Evolutionary conservation across 2,329 filamentous ascomycete genomes (phyloP).

Genomic region (Plenodomus tracheiphilus): DNA sequence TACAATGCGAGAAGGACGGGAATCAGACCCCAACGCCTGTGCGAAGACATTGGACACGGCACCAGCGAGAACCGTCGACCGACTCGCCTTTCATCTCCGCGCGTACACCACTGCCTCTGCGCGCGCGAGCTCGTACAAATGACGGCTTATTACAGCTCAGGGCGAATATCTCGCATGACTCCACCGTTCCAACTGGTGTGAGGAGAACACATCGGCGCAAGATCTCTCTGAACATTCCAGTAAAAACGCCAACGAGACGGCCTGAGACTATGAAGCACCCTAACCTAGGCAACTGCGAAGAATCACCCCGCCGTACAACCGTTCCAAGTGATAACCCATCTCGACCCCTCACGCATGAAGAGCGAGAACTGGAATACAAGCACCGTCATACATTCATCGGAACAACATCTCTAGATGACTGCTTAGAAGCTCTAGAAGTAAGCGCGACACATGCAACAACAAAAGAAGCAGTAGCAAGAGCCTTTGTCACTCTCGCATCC

Average conservation of each 20-base stretch:
- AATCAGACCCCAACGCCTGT: not conserved
- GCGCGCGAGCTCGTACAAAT: slow-evolving; percentile 6
- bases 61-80: slow-evolving; percentile 1
- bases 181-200: not conserved
- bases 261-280: not conserved
- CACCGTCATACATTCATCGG: slow-evolving; percentile 39
- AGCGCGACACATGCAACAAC: slow-evolving; percentile 10
- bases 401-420: slow-evolving; percentile 30
- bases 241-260: slow-evolving; percentile 1
- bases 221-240: slow-evolving; percentile 16
- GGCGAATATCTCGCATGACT: slow-evolving; percentile 4
- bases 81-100: not conserved
- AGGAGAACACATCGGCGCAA: slow-evolving; percentile 9
- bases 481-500: slow-evolving; percentile 23
- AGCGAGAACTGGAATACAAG: slow-evolving; percentile 32
- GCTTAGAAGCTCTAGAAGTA: slow-evolving; percentile 26
- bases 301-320: not conserved
- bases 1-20: not conserved
- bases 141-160: slow-evolving; percentile 14
- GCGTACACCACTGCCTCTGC: slow-evolving; percentile 1
- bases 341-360: slow-evolving; percentile 5
- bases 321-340: not conserved
- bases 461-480: slow-evolving; percentile 15
- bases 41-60: not conserved
- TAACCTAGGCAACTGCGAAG: not conserved